Evolutionary conservation across 352 stramenopile species (phyloP).

Genomic region (Blastocystis sp.): DNA sequence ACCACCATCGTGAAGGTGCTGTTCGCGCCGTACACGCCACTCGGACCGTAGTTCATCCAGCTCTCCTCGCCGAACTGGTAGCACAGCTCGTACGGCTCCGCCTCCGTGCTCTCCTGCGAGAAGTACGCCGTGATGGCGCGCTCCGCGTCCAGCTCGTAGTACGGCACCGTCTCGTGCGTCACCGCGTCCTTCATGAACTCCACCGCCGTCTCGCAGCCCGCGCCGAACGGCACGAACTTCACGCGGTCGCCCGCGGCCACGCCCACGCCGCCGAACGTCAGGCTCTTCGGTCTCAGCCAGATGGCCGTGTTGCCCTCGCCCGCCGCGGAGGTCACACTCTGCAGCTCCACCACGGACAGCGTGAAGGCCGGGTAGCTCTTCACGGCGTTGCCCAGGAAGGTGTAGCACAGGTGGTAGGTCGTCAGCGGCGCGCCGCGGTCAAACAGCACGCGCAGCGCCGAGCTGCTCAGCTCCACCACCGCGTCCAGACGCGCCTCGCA

Average conservation of each 20-base stretch:
- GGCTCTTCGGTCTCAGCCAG: slow-evolving; percentile 59
- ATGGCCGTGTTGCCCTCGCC: slow-evolving; percentile 3
- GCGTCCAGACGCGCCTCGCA: not conserved
- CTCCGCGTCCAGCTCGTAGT: slow-evolving; percentile 53
- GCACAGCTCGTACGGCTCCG: slow-evolving; percentile 63
- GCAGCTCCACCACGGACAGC: slow-evolving; percentile 52
- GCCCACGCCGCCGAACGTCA: slow-evolving; percentile 28
- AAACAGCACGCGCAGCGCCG: not conserved
- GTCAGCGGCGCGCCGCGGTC: not conserved
- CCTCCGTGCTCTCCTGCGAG: slow-evolving; percentile 50
- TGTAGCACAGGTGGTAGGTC: slow-evolving; percentile 29
- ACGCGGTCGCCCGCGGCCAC: slow-evolving; percentile 52
- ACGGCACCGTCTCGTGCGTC: slow-evolving; percentile 6
- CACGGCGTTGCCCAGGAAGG: slow-evolving; percentile 32
- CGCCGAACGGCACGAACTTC: slow-evolving; percentile 49
- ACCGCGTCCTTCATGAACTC: slow-evolving; percentile 37
- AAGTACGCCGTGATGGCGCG: slow-evolving; percentile 24
- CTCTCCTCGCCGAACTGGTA: slow-evolving; percentile 63
- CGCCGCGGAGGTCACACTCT: not conserved
- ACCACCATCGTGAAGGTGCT: slow-evolving; percentile 57
- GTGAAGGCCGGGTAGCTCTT: slow-evolving; percentile 7
- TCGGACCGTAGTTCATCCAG: slow-evolving; percentile 66
- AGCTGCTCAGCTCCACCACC: not conserved
- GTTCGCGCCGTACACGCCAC: slow-evolving; percentile 19
- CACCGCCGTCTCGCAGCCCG: slow-evolving; percentile 34